Evolutionary conservation across 2,329 filamentous ascomycete genomes (phyloP).

Genomic region (Fusarium sp.): DNA sequence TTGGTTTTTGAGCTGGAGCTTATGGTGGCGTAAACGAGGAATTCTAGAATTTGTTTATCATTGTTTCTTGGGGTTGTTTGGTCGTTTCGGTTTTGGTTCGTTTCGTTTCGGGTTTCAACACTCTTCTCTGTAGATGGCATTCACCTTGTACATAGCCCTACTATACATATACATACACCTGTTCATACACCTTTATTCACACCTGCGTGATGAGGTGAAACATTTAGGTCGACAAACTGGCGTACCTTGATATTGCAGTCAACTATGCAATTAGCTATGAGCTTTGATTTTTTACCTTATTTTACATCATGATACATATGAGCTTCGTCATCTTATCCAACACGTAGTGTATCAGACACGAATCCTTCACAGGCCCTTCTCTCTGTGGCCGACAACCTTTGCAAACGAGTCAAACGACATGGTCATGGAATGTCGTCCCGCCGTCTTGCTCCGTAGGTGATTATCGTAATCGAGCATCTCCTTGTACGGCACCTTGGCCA

Average conservation of each 20-base stretch:
- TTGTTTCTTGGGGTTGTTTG: not conserved
- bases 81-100: not conserved
- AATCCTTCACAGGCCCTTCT: slow-evolving; percentile 57
- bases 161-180: not conserved
- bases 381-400: slow-evolving; percentile 64
- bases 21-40: not conserved
- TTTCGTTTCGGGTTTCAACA: not conserved
- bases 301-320: slow-evolving; percentile 12
- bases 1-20: slow-evolving; percentile 17
- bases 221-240: not conserved
- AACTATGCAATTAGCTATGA: slow-evolving; percentile 2
- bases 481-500: slow-evolving; percentile 89
- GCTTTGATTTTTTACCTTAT: not conserved
- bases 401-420: slow-evolving; percentile 71
- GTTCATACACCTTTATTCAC: not conserved
- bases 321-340: not conserved
- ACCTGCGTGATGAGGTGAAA: not conserved
- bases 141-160: not conserved
- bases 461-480: slow-evolving; percentile 97
- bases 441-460: slow-evolving; percentile 88
- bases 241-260: not conserved
- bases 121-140: not conserved
- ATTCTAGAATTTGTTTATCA: slow-evolving; percentile 14
- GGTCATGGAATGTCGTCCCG: slow-evolving; percentile 75
- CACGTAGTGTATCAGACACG: not conserved